Percentiles rank a stretch among this genome's conserved stretches.
These are phyloP conservation scores for Myxozyma vanderwaltii DNA, from an alignment of 805 yeast genomes.

Conservation along the genomic window DNA sequence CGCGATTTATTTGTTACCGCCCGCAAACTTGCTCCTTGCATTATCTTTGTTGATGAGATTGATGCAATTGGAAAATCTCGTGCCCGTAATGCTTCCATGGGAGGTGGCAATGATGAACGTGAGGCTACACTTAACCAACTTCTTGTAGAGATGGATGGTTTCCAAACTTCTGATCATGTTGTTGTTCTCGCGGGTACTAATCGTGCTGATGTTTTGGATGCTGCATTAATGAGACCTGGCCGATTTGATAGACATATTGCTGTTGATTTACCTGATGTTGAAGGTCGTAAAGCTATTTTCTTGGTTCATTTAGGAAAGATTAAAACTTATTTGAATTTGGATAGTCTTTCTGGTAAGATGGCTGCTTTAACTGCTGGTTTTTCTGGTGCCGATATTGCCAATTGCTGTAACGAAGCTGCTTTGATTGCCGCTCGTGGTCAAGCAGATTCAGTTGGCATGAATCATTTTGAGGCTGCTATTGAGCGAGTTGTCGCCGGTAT, in stretches of 20 bases:
- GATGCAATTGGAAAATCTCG: constrained; percentile 98
- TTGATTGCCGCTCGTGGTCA: constrained; percentile 89
- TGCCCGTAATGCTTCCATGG: constrained; percentile 50
- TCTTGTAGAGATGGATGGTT: constrained; percentile 98
- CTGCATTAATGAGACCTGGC: constrained; percentile 94
- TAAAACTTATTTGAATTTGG: constrained; percentile 57
- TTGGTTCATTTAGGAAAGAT: constrained; percentile 79
- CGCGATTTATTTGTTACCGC: constrained; percentile 94
- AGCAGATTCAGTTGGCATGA: constrained; percentile 65
- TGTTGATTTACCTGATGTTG: constrained; percentile 90
- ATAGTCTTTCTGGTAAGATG: constrained; percentile 73
- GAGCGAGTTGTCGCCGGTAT: constrained; percentile 97
- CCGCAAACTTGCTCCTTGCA: constrained; percentile 90
- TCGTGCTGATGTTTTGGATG: constrained; percentile 89
- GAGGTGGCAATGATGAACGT: constrained; percentile 89
- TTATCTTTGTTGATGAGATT: constrained; percentile 96
- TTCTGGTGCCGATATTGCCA: constrained; percentile 98
- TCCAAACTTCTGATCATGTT: constrained; percentile 84
- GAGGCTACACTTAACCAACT: constrained; percentile 95
- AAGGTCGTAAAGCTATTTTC: constrained; percentile 92
- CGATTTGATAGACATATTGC: constrained; percentile 93
- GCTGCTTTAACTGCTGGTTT: constrained; percentile 98
- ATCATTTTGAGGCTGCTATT: constrained; percentile 92
- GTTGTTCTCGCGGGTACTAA: constrained; percentile 98
- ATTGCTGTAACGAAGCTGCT: constrained; percentile 96